Evolutionary conservation across 495 filamentous ascomycete genomes (phyloP), one percentile per base, ranked within the genome.

Genomic region (Xylaria cubensis): DNA sequence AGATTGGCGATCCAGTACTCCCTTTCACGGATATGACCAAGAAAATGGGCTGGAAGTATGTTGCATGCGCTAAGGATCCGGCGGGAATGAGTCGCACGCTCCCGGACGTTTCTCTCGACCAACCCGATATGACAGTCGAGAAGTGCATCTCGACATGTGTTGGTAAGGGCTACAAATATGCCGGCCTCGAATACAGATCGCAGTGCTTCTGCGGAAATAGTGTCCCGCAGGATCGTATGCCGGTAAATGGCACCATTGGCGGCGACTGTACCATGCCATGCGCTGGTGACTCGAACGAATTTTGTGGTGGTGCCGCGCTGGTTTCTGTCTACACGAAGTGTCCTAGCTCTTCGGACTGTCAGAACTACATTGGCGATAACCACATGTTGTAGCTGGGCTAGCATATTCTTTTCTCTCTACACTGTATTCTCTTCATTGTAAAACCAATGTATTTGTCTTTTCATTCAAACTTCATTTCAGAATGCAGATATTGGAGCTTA

Each of bases 121-220:
- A 77, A 26, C 64, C 78, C 63, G 72, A 71, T 62, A 87, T 88
- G 84, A 88, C 86, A 4, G 79, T 87, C 44, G 80, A 85, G 72
- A 82, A 79, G 71, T 89, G 88, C 75, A 77, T 87, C 29, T 74
- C 83, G 55, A 82, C 82, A 70, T 86, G 85, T 77, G 76, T 72
- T 42, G 58, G 44, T 59, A 39, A 61, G n/a, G 80, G 80, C 69
- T 86, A 76, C 74, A 80, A 26, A 70, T 87, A 83, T 75, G 84
- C 83, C 72, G 89, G 88, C 56, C 77, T 87, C 19, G 86, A 91
- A 75, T 90, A 87, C 67, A 83, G 80, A 53, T 84, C 82, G 34
- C 85, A 91, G 77, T 89, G 88, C 75, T 89, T 84, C 75, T 89
- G 87, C 77, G 86, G 84, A 26, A 83, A 84, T 67, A 56, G 29